Evolutionary conservation across 2,329 filamentous ascomycete genomes (phyloP).

Genomic region (Colletotrichum limetticola): DNA sequence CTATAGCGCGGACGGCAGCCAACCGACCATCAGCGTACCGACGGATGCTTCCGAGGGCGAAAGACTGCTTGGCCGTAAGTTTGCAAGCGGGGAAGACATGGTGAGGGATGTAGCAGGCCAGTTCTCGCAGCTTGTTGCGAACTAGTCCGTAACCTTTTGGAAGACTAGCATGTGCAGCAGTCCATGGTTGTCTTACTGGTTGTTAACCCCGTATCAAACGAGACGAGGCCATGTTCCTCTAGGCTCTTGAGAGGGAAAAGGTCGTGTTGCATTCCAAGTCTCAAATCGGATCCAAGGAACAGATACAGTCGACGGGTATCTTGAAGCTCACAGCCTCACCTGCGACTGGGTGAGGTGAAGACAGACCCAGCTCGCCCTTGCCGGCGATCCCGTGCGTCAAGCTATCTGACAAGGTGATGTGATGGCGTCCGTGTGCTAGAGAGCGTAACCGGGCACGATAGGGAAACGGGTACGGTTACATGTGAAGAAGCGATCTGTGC

Average conservation of each 20-base stretch:
- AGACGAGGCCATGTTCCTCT: background rate
- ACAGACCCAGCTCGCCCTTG: too few relatives aligned
- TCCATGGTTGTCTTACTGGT: background rate
- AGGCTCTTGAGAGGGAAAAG: background rate
- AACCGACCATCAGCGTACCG: conserved; percentile 18
- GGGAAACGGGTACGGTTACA: conserved; percentile 20
- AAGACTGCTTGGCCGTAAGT: conserved; percentile 45
- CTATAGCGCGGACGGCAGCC: background rate
- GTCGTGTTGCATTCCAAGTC: background rate
- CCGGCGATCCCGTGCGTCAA: background rate
- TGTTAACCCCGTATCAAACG: background rate
- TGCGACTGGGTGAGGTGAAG: background rate
- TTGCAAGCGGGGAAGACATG: conserved; percentile 44
- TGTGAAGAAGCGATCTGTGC: conserved; percentile 30
- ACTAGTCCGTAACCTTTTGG: background rate
- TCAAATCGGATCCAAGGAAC: background rate
- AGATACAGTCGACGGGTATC: background rate
- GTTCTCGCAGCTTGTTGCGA: conserved; percentile 42
- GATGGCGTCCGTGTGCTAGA: conserved; percentile 6
- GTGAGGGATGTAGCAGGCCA: conserved; percentile 46
- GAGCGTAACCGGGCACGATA: conserved; percentile 10
- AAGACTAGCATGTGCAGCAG: background rate
- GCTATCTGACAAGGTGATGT: background rate
- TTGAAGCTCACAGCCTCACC: background rate
- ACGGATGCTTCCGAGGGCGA: conserved; percentile 42